Evolutionary conservation across 1,284 basidiomycete genomes (phyloP).

Genomic region (Rugosomyces carneus): DNA sequence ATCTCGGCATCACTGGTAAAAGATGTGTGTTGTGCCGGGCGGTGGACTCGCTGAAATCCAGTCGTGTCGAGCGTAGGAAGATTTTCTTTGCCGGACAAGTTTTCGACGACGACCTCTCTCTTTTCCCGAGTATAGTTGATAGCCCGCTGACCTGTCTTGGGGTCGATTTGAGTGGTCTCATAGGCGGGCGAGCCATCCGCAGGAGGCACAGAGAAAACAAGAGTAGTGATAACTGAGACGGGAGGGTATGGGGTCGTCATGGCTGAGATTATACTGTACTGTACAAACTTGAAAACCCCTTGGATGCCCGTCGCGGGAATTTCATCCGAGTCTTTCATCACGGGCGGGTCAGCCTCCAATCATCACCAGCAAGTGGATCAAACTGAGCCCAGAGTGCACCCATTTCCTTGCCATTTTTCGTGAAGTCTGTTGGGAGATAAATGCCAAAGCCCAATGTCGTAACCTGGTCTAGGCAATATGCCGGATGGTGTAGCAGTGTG

Average conservation of each 20-base stretch:
- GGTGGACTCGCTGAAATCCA: conserved; percentile 48
- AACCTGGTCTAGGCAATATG: too few species aligned
- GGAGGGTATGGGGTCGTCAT: neutral
- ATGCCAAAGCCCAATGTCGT: too few species aligned
- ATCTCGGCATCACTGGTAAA: conserved; percentile 46
- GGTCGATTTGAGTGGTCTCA: conserved; percentile 21
- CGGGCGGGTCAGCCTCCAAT: too few species aligned
- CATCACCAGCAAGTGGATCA: too few species aligned
- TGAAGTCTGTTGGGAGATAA: too few species aligned
- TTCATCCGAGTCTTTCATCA: too few species aligned
- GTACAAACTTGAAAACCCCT: too few species aligned
- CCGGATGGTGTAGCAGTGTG: too few species aligned
- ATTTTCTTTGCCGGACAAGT: conserved; percentile 50
- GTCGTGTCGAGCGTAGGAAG: conserved; percentile 43
- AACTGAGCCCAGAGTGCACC: too few species aligned
- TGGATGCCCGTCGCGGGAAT: too few species aligned
- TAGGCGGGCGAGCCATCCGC: conserved; percentile 25
- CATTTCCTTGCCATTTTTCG: too few species aligned
- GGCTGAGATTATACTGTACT: too few species aligned
- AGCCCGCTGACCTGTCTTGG: conserved; percentile 23
- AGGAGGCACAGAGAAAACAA: conserved; percentile 24
- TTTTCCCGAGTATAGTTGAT: conserved; percentile 19
- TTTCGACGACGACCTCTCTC: conserved; percentile 40
- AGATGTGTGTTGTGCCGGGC: conserved; percentile 35
- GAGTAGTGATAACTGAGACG: conserved; percentile 14